phyloP scores from a whole-genome alignment of 208 protist species.

The Crithidia brevicula region DNA sequence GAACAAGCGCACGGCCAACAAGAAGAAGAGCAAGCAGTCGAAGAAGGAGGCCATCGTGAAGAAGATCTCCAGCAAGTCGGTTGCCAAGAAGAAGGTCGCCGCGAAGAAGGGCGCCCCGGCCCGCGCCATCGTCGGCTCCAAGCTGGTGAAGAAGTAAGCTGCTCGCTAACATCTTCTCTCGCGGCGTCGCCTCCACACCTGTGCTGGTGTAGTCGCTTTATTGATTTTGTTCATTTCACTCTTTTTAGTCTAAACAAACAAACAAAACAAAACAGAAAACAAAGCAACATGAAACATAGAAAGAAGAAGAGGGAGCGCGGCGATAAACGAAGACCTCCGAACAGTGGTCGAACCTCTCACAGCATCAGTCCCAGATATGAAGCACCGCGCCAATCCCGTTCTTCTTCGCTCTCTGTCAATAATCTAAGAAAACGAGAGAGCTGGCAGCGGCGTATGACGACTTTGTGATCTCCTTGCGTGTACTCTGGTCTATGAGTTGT shows the following conservation, averaged over 20 bases:
- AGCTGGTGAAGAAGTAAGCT: slow-evolving; percentile 74
- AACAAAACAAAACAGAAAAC: not conserved
- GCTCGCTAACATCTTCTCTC: not conserved
- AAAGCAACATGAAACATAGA: not conserved
- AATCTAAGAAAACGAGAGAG: no score
- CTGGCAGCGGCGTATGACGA: no score
- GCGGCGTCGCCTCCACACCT: not conserved
- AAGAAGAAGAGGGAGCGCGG: not conserved
- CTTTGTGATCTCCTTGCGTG: no score
- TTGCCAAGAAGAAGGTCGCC: slow-evolving; percentile 57
- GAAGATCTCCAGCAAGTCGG: slow-evolving; percentile 42
- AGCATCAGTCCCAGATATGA: no score
- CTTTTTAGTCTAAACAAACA: not conserved
- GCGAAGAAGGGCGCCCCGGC: slow-evolving; percentile 40
- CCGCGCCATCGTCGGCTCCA: slow-evolving; percentile 69
- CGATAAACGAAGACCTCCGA: no score
- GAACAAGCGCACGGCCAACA: slow-evolving; percentile 72
- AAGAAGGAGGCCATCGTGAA: slow-evolving; percentile 59
- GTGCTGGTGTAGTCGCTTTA: slow-evolving; percentile 9
- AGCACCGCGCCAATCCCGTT: no score
- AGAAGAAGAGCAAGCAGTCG: slow-evolving; percentile 65
- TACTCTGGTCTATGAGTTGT: no score
- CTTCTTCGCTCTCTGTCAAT: no score
- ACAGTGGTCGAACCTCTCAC: no score
- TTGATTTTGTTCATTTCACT: slow-evolving; percentile 15